These are phyloP conservation scores for Phytophthora vignae DNA, from an alignment of 352 stramenopile species.

Conservation along the genomic window DNA sequence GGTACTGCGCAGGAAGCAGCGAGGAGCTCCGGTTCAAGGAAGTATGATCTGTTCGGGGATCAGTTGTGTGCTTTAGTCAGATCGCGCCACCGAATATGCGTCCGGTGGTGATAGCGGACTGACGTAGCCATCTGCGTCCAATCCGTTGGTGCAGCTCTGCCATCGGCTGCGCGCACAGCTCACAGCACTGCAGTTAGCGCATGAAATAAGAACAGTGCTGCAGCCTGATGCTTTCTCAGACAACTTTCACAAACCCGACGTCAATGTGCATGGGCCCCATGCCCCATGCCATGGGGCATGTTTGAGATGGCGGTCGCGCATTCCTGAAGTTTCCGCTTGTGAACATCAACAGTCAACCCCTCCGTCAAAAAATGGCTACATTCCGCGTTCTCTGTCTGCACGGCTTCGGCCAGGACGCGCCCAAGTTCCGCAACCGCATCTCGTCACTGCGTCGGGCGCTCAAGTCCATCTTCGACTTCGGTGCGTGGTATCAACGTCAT, in stretches of 20 bases:
- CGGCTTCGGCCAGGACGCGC: conserved; percentile 79
- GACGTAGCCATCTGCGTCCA: neutral
- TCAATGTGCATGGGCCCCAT: too few species aligned
- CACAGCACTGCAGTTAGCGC: neutral
- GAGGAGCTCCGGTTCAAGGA: conserved; percentile 19
- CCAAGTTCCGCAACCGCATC: conserved; percentile 76
- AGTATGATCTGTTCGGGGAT: conserved; percentile 12
- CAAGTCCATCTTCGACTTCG: conserved; percentile 85
- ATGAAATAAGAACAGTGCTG: neutral
- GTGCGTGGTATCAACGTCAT: conserved; percentile 38
- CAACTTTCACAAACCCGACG: conserved; percentile 31
- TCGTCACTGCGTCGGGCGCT: conserved; percentile 72
- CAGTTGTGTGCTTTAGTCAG: neutral
- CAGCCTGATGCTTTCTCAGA: neutral
- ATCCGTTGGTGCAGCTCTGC: conserved; percentile 13
- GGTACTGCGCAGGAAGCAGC: neutral
- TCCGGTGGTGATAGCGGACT: conserved; percentile 8
- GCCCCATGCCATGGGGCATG: too few species aligned
- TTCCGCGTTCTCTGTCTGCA: conserved; percentile 84
- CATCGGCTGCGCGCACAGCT: conserved; percentile 4
- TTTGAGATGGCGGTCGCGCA: neutral
- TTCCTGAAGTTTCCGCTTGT: conserved; percentile 33
- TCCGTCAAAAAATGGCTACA: conserved; percentile 41
- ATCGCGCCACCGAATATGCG: neutral
- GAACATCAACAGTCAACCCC: neutral